Evolutionary conservation across 1,139 yeast genomes (phyloP), one percentile per base, ranked within the genome.

Genomic region (Kurtzmaniella quercitrusa): DNA sequence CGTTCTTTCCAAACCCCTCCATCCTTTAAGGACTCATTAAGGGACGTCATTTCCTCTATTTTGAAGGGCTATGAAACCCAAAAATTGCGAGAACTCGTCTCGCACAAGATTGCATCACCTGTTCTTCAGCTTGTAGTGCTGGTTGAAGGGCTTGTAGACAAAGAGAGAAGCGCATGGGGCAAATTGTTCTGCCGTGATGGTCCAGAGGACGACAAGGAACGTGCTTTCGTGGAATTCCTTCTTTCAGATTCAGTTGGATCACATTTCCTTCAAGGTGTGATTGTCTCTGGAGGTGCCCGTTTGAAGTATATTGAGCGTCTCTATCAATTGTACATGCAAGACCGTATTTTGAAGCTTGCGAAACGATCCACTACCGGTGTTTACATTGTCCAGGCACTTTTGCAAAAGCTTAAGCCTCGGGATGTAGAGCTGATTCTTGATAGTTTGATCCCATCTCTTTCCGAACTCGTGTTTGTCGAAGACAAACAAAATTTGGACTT

Each of bases 231-330:
- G 36, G 96, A 90, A 59, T 86, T 86, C 58, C 70, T 91, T 46
- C 66, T 91, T 42, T 82, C 94, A 6, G 96, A 91, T 57, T 74
- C 95, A 1, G 89, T 90, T 14, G 98, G 98, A 1, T 85, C 95
- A 1, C 97, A 90, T 64, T 90, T 91, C 66, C 70, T 91, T 37
- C 91, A 91, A 62, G 75, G 83, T 16, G 76, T 82, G 18, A 71
- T 91, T 43, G 79, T 77, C 41, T 68, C 70, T 47, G 79, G 77
- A 44, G 77, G 77, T 14, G 85, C 85, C 41, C 81, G 94, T 51
- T 65, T 78, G 48, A 83, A 80, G 52, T 80, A 81, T 55, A 77
- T 85, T 38, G 86, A 83, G 53, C 76, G 95, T 54, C 64, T 91
- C 42, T 88, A 82, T 65, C 70, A 67, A 41, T 60, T 79, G 10